Percentiles rank a stretch among this genome's conserved stretches.
phyloP scores from a whole-genome alignment of 371 early-diverging fungal species.

The Lichtheimia ramosa region DNA sequence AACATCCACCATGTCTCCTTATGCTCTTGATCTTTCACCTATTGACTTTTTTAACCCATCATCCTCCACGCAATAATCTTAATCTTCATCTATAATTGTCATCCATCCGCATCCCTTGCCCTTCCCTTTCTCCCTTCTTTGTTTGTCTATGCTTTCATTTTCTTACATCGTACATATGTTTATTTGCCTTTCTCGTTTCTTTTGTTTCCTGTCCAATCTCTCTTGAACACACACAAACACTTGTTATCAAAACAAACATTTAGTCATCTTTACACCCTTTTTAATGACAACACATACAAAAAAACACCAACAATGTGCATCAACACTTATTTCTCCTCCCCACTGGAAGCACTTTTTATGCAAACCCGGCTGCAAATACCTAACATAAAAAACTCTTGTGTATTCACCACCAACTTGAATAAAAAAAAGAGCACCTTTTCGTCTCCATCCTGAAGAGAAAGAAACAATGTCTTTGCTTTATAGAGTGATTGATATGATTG shows the following conservation, averaged over 20 bases:
- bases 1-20: background rate
- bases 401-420: background rate
- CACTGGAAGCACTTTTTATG: background rate
- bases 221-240: too few species aligned
- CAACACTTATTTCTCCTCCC: background rate
- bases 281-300: too few species aligned
- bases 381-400: background rate
- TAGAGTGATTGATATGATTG: too few species aligned
- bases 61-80: background rate
- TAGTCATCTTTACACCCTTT: too few species aligned
- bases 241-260: too few species aligned
- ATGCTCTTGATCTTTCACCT: background rate
- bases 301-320: background rate
- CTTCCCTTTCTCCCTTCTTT: background rate
- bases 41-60: background rate
- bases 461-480: too few species aligned
- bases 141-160: too few species aligned
- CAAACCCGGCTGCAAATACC: too few species aligned
- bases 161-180: constrained; percentile 1
- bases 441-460: too few species aligned
- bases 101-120: background rate
- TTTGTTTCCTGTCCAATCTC: background rate
- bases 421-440: background rate
- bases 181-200: background rate
- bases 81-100: background rate